Evolutionary conservation across 805 yeast genomes (phyloP).

Genomic region (Naumovozyma dairenensis): DNA sequence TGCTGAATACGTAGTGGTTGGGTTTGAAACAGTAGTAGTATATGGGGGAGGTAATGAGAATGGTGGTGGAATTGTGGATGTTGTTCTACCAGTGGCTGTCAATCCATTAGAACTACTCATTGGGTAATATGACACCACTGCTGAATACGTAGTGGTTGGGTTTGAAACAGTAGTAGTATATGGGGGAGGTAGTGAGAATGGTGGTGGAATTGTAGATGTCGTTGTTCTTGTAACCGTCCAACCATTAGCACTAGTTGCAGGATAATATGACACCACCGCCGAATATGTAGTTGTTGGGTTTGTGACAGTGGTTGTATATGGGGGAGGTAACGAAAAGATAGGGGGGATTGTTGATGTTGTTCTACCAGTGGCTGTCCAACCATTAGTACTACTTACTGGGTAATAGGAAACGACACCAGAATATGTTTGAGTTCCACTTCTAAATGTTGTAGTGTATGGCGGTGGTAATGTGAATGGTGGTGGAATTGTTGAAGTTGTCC

Average conservation of each 20-base stretch:
- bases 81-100: not conserved
- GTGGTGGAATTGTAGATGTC: not conserved
- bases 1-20: constrained; percentile 1
- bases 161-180: not conserved
- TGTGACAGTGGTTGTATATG: too few relatives aligned
- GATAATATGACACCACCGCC: too few relatives aligned
- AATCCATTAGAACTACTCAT: not conserved
- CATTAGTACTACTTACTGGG: constrained; percentile 1
- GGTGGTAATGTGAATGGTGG: constrained; percentile 1
- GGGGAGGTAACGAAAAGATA: too few relatives aligned
- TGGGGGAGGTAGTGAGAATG: not conserved
- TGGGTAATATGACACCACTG: not conserved
- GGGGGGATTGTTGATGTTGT: constrained; percentile 26
- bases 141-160: not conserved
- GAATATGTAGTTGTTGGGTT: too few relatives aligned
- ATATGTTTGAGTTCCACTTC: not conserved
- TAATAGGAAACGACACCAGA: constrained; percentile 3
- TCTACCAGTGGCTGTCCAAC: constrained; percentile 22
- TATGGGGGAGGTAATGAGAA: not conserved
- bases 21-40: constrained; percentile 2
- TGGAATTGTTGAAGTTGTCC: not conserved
- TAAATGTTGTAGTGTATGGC: constrained; percentile 4
- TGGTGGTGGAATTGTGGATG: not conserved
- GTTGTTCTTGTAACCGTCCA: not conserved
- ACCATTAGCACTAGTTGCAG: not conserved